Conservation (phyloP, 176 grass and related monocot species). For the Juncus inflexus region DNA sequence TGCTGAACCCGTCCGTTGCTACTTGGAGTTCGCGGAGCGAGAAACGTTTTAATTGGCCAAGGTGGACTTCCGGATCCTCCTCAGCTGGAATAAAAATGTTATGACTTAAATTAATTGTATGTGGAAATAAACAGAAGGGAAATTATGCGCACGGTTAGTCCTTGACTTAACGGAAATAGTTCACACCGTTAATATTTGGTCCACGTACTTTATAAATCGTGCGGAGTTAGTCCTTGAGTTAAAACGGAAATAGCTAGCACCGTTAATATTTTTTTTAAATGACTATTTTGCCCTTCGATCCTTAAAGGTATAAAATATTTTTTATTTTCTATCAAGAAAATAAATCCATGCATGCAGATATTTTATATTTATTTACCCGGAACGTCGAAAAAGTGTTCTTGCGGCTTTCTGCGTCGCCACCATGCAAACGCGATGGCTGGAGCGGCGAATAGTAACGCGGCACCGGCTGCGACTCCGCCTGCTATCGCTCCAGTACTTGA, state of each 20-base stretch:
- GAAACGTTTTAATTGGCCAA: conserved; percentile 85
- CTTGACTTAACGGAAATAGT: too few relatives aligned
- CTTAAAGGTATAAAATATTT: too few relatives aligned
- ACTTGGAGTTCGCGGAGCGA: conserved; percentile 75
- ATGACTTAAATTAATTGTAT: too few relatives aligned
- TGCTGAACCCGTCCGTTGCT: conserved; percentile 68
- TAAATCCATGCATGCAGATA: too few relatives aligned
- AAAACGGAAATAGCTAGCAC: too few relatives aligned
- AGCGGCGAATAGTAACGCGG: conserved; percentile 73
- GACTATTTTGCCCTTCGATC: neutral
- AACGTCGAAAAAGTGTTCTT: conserved; percentile 86
- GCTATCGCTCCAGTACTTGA: conserved; percentile 90
- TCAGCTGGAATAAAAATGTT: conserved; percentile 42
- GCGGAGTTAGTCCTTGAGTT: too few relatives aligned
- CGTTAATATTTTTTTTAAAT: neutral
- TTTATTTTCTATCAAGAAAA: too few relatives aligned
- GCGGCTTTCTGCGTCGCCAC: conserved; percentile 68
- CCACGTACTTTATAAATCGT: too few relatives aligned
- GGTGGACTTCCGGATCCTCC: conserved; percentile 85
- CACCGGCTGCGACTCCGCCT: conserved; percentile 81
- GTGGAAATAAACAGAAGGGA: too few relatives aligned
- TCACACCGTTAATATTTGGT: too few relatives aligned
- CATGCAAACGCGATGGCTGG: conserved; percentile 83
- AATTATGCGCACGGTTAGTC: too few relatives aligned
- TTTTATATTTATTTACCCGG: conserved; percentile 37